Conservation (phyloP, 306 rosid genomes). For the barrel medic (Medicago truncatula) region MtrunA17r5.0-ANR NC_053045.1:63843001-63843500, state of each 20-base stretch:
- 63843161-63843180: constrained; percentile 10
- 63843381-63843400: constrained; percentile 83
- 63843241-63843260: constrained; percentile 80
- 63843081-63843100: neutral
- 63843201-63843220: constrained; percentile 44
- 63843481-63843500: constrained; percentile 16
- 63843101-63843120: constrained; percentile 29
- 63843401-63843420: constrained; percentile 77
- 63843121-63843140: constrained; percentile 31
- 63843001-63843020: constrained; percentile 33
- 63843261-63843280: constrained; percentile 85
- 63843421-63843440: constrained; percentile 85
- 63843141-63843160: constrained; percentile 18
- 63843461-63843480: constrained; percentile 38
- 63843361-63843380: constrained; percentile 64
- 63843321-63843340: constrained; percentile 47
- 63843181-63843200: constrained; percentile 16
- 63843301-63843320: constrained; percentile 47
- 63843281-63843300: constrained; percentile 53
- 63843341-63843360: constrained; percentile 57
- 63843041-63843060: constrained; percentile 21
- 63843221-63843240: constrained; percentile 50
- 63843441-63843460: constrained; percentile 83
- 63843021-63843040: neutral
- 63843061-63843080: neutral